Evolutionary conservation across 345 rosid species (phyloP).

Genomic region (Pelargonium nanum): DNA sequence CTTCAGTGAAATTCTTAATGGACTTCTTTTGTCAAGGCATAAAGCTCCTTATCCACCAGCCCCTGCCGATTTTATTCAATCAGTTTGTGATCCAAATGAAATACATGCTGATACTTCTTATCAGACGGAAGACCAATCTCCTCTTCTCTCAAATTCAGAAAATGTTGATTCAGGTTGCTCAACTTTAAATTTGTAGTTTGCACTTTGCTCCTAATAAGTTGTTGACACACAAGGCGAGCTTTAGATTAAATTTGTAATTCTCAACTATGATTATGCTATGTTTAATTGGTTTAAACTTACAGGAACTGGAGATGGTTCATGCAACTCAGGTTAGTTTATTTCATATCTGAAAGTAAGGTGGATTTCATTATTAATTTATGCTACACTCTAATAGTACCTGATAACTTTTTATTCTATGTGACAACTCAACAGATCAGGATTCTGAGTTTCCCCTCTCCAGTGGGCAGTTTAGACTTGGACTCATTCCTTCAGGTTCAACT

Average conservation of each 20-base stretch:
- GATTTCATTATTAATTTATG: not conserved
- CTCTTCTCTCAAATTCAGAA: constrained; percentile 33
- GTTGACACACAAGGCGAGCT: constrained; percentile 9
- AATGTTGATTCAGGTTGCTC: constrained; percentile 23
- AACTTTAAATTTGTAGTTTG: constrained; percentile 22
- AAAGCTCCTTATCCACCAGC: constrained; percentile 75
- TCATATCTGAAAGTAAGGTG: not conserved
- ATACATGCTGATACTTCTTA: constrained; percentile 24
- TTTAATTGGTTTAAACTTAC: constrained; percentile 4
- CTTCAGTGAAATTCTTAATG: constrained; percentile 87
- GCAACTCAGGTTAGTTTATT: constrained; percentile 30
- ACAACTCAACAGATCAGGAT: constrained; percentile 31
- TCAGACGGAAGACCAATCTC: constrained; percentile 34
- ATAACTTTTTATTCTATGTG: constrained; percentile 3
- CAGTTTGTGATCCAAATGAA: constrained; percentile 23
- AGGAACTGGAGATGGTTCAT: constrained; percentile 32
- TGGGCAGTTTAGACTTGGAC: constrained; percentile 57
- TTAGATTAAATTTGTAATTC: constrained; percentile 15
- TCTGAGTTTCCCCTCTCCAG: constrained; percentile 29
- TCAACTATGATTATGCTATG: constrained; percentile 3
- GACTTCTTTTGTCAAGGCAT: constrained; percentile 66
- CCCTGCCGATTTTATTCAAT: constrained; percentile 44
- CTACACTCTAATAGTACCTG: not conserved
- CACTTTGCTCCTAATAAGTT: constrained; percentile 19
- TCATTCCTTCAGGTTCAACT: constrained; percentile 91